Conservation (phyloP, 1,284 basidiomycete species). For the Cryptococcus jaspeensis region DNA sequence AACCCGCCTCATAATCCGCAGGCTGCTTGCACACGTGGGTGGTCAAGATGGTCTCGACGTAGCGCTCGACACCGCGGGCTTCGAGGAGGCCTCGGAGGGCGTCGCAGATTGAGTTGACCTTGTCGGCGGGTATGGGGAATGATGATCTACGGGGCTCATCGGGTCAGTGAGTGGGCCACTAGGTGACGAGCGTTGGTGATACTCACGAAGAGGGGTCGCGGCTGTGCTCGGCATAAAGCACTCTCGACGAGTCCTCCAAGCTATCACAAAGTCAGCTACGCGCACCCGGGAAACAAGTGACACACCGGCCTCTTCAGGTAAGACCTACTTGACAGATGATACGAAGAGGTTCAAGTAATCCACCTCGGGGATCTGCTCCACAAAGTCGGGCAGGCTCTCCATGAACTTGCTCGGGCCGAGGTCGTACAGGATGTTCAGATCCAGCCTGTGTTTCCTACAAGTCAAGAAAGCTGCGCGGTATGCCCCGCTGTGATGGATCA, state of each 20-base stretch:
- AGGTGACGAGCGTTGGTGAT: not conserved
- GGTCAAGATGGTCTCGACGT: slow-evolving; percentile 87
- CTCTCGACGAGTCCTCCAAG: slow-evolving; percentile 24
- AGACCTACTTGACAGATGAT: slow-evolving; percentile 77
- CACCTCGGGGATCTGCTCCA: slow-evolving; percentile 81
- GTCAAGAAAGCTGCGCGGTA: slow-evolving; percentile 86
- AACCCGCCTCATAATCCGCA: slow-evolving; percentile 83
- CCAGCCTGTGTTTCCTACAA: slow-evolving; percentile 90
- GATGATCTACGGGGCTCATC: not conserved
- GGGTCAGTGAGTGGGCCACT: not conserved
- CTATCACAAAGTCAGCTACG: slow-evolving; percentile 8
- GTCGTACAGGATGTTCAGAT: slow-evolving; percentile 83
- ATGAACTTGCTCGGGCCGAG: slow-evolving; percentile 72
- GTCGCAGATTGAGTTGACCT: slow-evolving; percentile 74
- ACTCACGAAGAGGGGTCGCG: slow-evolving; percentile 21
- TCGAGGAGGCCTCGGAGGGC: slow-evolving; percentile 73
- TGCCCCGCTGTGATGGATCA: slow-evolving; percentile 46
- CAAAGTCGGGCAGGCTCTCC: slow-evolving; percentile 62
- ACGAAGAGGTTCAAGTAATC: slow-evolving; percentile 94
- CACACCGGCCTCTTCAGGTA: no score
- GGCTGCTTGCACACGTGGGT: slow-evolving; percentile 90
- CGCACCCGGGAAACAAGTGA: no score
- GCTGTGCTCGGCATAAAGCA: slow-evolving; percentile 32
- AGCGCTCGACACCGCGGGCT: slow-evolving; percentile 68
- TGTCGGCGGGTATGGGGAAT: slow-evolving; percentile 31